Evolutionary conservation across 1,284 basidiomycete species (phyloP).

Genomic region (Coriolopsis trogii): DNA sequence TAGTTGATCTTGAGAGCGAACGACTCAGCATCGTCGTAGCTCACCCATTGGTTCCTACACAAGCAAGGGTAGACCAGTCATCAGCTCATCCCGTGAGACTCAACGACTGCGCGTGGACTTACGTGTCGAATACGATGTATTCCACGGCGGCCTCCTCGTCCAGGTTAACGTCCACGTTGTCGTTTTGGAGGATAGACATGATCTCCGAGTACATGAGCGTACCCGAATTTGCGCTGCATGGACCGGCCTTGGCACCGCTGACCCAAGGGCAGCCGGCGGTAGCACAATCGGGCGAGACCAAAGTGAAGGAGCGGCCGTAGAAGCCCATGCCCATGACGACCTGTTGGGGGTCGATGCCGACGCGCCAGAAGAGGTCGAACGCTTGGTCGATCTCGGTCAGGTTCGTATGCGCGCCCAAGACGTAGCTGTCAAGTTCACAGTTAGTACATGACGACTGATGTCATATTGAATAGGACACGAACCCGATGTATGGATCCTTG

Average conservation of each 20-base stretch:
- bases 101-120: too few relatives aligned
- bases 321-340: constrained; percentile 19
- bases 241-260: constrained; percentile 4
- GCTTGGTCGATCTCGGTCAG: constrained; percentile 16
- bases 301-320: constrained; percentile 20
- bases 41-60: constrained; percentile 11
- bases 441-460: too few relatives aligned
- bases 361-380: constrained; percentile 20
- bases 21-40: constrained; percentile 19
- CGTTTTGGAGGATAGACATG: too few relatives aligned
- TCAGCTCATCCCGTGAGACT: not conserved
- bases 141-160: too few relatives aligned
- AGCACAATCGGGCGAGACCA: not conserved
- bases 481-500: constrained; percentile 8
- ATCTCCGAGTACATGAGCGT: not conserved
- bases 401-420: constrained; percentile 16
- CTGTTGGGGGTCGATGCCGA: constrained; percentile 13
- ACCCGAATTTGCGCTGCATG: not conserved
- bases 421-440: too few relatives aligned
- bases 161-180: too few relatives aligned
- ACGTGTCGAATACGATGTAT: too few relatives aligned
- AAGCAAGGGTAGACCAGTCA: not conserved
- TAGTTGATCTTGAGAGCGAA: constrained; percentile 11
- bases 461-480: too few relatives aligned
- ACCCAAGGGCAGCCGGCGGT: constrained; percentile 14